A percentile compares a stretch with the other conserved stretches of the same genome.
Evolutionary conservation across 2,329 filamentous ascomycete genomes (phyloP).

Genomic region (Tricladium varicosporioides): DNA sequence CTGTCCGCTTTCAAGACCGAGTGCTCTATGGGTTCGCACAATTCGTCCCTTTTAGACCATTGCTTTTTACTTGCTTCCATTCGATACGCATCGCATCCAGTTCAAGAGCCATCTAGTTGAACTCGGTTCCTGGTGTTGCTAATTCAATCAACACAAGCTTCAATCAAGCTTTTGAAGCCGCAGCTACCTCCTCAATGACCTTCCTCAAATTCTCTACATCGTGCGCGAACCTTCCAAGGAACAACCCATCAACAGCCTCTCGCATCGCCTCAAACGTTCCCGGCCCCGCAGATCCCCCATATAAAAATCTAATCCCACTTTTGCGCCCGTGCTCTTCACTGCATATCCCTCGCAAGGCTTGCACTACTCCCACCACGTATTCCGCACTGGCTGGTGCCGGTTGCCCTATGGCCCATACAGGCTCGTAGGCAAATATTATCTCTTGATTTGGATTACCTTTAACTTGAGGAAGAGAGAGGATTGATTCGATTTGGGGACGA

Average conservation of each 20-base stretch:
- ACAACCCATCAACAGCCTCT: conserved; percentile 74
- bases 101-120: too few species aligned
- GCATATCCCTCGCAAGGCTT: conserved; percentile 43
- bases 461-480: conserved; percentile 51
- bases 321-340: conserved; percentile 59
- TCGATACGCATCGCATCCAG: too few species aligned
- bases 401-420: conserved; percentile 85
- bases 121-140: too few species aligned
- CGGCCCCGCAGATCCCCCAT: conserved; percentile 80
- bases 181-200: conserved; percentile 66
- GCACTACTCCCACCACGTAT: conserved; percentile 65
- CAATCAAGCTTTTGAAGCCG: background rate
- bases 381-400: conserved; percentile 67
- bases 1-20: background rate
- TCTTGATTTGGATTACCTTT: conserved; percentile 49
- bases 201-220: conserved; percentile 68
- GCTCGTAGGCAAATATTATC: conserved; percentile 80
- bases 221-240: conserved; percentile 79
- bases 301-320: conserved; percentile 67
- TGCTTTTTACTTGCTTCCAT: background rate
- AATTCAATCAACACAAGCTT: too few species aligned
- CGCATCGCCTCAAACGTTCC: conserved; percentile 69
- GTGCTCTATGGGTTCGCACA: background rate
- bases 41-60: background rate
- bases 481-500: conserved; percentile 56